Base-by-base conservation (phyloP, 1,284 basidiomycete species). In the Melampsora americana region DNA sequence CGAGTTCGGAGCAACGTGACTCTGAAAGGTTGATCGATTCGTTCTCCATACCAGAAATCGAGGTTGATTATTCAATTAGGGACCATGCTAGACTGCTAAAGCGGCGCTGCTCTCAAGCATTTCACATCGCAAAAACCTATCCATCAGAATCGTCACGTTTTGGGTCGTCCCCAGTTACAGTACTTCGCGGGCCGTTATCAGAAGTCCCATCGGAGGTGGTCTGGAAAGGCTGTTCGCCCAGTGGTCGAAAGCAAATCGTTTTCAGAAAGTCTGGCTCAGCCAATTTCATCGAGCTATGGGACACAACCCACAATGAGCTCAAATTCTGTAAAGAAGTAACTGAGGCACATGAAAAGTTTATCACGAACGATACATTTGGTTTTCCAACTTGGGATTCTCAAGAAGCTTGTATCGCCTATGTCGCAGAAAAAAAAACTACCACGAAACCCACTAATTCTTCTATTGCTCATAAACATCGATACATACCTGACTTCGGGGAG, bases 401-500 rank as follows among this genome's bases (percentile, higher is more conserved):
- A 9, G 70, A 72, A 72, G 28, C 70, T 56, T 32, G 46, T 26
- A 5, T 72, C 16, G 70, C 62, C 1, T 72, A 72, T 50, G 44
- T 72, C 12, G 70, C 70, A 26, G 70, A 72, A 50, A 53, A 4
- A 4, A 18, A 53, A 20, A 26, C 60, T 61, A 2, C n/a, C n/a
- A 66, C 30, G 7, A 35, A 26, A n/a, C 26, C 61, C 20, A 44
- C 42, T 3, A 61, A 35, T 20, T 50, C 62, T 28, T 9, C 61
- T 30, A 50, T 60, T 60, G 60, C 62, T 7, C 60, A 65, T 18
- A 44, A 62, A 32, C 61, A 72, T 32, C 70, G 70, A 50, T 72
- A 72, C 35, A 14, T 64, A 9, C 61, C 70, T 11, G 61, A 72
- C 28, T 72, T 72, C n/a, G 70, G 70, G n/a, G 70, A 72, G 50